These are phyloP conservation scores for Lachnellula suecica DNA, from an alignment of 2,329 filamentous ascomycete genomes.

Conservation along the genomic window DNA sequence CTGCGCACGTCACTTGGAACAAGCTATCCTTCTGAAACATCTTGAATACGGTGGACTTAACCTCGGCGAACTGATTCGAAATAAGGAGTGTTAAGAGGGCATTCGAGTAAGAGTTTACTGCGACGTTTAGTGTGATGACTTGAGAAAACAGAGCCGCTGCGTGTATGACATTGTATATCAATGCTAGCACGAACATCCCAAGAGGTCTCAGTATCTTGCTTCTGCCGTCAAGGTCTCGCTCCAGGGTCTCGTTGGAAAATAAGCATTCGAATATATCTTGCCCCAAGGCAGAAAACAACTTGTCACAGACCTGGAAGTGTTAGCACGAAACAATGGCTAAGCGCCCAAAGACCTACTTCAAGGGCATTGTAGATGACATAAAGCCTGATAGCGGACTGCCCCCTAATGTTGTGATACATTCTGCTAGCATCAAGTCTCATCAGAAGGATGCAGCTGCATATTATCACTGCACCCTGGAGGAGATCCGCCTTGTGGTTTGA, in stretches of 20 bases:
- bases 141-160: slow-evolving; percentile 92
- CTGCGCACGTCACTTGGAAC: slow-evolving; percentile 94
- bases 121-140: slow-evolving; percentile 95
- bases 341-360: slow-evolving; percentile 52
- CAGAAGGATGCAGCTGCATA: slow-evolving; percentile 79
- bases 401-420: slow-evolving; percentile 97
- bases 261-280: slow-evolving; percentile 96
- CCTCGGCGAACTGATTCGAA: slow-evolving; percentile 98
- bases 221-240: slow-evolving; percentile 81
- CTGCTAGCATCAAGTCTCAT: slow-evolving; percentile 93
- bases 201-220: slow-evolving; percentile 88
- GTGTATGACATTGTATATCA: slow-evolving; percentile 86
- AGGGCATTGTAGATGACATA: slow-evolving; percentile 99
- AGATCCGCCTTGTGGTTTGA: slow-evolving; percentile 94
- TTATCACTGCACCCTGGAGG: slow-evolving; percentile 83
- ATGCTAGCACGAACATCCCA: slow-evolving; percentile 84
- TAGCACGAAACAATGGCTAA: slow-evolving; percentile 50
- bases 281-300: slow-evolving; percentile 84
- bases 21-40: slow-evolving; percentile 97
- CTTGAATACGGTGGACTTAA: slow-evolving; percentile 98
- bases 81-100: slow-evolving; percentile 87
- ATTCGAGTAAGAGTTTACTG: slow-evolving; percentile 98
- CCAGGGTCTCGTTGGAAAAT: slow-evolving; percentile 89
- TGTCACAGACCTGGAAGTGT: slow-evolving; percentile 90
- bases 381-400: slow-evolving; percentile 94